Evolutionary conservation across 2,329 filamentous ascomycete species (phyloP).

Genomic region (Scytalidium sp.): DNA sequence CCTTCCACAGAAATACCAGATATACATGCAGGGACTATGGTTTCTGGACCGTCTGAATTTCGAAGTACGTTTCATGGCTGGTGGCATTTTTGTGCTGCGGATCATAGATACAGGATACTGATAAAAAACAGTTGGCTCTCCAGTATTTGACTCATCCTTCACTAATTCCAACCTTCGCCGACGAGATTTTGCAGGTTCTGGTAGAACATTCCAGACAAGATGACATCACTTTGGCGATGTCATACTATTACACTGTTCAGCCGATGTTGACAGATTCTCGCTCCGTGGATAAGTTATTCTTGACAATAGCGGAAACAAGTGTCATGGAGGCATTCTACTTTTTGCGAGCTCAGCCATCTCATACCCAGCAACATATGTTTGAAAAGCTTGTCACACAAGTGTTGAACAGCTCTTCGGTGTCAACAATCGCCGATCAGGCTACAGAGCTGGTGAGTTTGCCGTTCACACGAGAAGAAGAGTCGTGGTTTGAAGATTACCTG

Average conservation of each 20-base stretch:
- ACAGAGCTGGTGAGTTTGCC: slow-evolving; percentile 72
- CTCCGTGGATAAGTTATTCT: slow-evolving; percentile 65
- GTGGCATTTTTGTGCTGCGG: no score
- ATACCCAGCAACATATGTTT: slow-evolving; percentile 62
- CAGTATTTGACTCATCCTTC: slow-evolving; percentile 78
- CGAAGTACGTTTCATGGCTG: slow-evolving; percentile 46
- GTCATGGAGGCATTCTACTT: slow-evolving; percentile 74
- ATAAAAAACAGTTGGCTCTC: slow-evolving; percentile 54
- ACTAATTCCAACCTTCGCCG: slow-evolving; percentile 75
- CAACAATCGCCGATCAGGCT: slow-evolving; percentile 50
- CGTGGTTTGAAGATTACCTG: slow-evolving; percentile 70
- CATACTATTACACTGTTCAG: slow-evolving; percentile 75
- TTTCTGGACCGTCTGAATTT: slow-evolving; percentile 72
- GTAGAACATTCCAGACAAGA: slow-evolving; percentile 56
- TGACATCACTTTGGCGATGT: slow-evolving; percentile 65
- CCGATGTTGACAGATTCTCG: slow-evolving; percentile 65
- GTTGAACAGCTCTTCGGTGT: slow-evolving; percentile 37
- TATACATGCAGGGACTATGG: slow-evolving; percentile 82
- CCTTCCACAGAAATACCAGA: slow-evolving; percentile 72
- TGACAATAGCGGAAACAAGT: slow-evolving; percentile 63
- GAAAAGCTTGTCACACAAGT: slow-evolving; percentile 61
- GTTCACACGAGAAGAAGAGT: slow-evolving; percentile 67
- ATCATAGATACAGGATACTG: slow-evolving; percentile 12
- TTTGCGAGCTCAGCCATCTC: slow-evolving; percentile 60
- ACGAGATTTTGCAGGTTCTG: slow-evolving; percentile 73